Conservation (phyloP, 202 grass and related monocot species). For the Schoenoplectus tabernaemontani region DNA sequence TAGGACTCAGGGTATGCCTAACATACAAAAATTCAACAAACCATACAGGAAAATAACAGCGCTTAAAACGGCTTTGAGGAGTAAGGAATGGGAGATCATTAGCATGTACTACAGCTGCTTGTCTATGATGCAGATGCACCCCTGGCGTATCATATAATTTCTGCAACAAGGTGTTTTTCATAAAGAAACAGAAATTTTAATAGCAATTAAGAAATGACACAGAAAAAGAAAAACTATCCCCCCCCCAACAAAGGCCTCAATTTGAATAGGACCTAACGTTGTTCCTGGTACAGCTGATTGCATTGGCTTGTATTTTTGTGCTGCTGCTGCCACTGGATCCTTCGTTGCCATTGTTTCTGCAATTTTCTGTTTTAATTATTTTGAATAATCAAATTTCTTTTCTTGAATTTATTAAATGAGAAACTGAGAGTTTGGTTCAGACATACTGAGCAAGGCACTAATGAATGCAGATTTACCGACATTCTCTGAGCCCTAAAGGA, state of each 20-base stretch:
- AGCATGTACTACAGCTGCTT: slow-evolving; percentile 81
- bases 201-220: slow-evolving; percentile 15
- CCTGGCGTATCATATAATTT: slow-evolving; percentile 93
- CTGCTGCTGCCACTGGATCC: slow-evolving; percentile 81
- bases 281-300: slow-evolving; percentile 96
- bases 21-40: slow-evolving; percentile 11
- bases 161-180: slow-evolving; percentile 22
- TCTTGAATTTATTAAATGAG: background rate
- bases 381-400: background rate
- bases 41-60: slow-evolving; percentile 59
- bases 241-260: slow-evolving; percentile 75
- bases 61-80: slow-evolving; percentile 76
- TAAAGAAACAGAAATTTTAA: background rate
- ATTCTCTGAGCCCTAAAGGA: slow-evolving; percentile 77
- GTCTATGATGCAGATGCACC: slow-evolving; percentile 89
- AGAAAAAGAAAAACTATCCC: slow-evolving; percentile 37
- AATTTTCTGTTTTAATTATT: slow-evolving; percentile 3
- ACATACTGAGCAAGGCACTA: slow-evolving; percentile 84
- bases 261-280: slow-evolving; percentile 89
- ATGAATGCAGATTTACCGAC: slow-evolving; percentile 98
- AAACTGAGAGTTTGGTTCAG: background rate
- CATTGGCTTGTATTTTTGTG: slow-evolving; percentile 95
- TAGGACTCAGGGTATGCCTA: slow-evolving; percentile 18
- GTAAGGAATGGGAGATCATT: slow-evolving; percentile 89
- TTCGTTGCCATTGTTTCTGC: slow-evolving; percentile 79